Conservation (phyloP, 177 flowering plant species). For the Vitis hybrid region DNA sequence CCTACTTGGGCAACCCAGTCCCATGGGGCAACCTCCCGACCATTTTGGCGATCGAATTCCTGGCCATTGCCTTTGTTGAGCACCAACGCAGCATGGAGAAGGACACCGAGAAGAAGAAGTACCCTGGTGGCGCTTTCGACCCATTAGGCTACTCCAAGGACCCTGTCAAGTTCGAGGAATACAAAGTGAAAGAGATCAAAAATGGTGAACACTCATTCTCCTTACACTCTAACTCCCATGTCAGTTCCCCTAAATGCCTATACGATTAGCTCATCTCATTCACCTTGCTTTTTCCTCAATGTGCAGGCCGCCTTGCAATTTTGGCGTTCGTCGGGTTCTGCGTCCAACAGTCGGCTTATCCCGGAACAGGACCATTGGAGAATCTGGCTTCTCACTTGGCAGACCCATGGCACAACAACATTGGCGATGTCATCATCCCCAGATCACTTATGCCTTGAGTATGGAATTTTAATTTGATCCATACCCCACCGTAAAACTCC, state of each 20-base stretch:
- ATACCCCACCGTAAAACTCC: slow-evolving; percentile 30
- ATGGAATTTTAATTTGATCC: not conserved
- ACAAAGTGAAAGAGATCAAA: slow-evolving; percentile 89
- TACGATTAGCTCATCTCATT: too few species aligned
- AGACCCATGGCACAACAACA: slow-evolving; percentile 99
- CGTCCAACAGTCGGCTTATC: slow-evolving; percentile 93
- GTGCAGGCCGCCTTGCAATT: slow-evolving; percentile 79
- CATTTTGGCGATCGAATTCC: slow-evolving; percentile 80
- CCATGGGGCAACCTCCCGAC: slow-evolving; percentile 99
- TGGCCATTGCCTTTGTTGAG: slow-evolving; percentile 85
- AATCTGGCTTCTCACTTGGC: slow-evolving; percentile 97
- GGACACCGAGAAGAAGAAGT: slow-evolving; percentile 93
- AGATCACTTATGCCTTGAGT: slow-evolving; percentile 42
- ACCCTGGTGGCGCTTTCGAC: slow-evolving; percentile 97
- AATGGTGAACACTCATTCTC: slow-evolving; percentile 50
- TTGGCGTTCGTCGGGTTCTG: slow-evolving; percentile 94
- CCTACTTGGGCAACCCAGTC: slow-evolving; percentile 92
- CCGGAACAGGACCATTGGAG: slow-evolving; percentile 97
- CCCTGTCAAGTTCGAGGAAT: slow-evolving; percentile 80
- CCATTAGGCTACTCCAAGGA: slow-evolving; percentile 96
- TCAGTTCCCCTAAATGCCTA: not conserved
- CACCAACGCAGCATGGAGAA: slow-evolving; percentile 98
- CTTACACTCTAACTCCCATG: not conserved
- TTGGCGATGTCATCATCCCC: slow-evolving; percentile 82
- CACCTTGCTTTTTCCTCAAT: too few species aligned